These are phyloP conservation scores for Casuarina cunninghamiana DNA, from an alignment of 306 rosid genomes.

Conservation along the genomic window DNA sequence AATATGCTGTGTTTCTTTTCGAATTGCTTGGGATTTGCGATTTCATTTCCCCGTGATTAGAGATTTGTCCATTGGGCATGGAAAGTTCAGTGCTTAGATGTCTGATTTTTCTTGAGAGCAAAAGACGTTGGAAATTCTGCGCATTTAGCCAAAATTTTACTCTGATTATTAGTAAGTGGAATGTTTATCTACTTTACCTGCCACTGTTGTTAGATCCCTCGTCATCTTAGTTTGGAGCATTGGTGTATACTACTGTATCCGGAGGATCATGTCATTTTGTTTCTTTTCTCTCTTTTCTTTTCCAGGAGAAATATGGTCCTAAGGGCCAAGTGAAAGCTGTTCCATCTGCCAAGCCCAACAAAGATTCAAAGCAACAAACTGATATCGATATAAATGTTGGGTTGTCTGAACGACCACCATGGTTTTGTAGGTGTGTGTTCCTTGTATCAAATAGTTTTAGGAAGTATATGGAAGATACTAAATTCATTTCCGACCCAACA, in stretches of 20 bases:
- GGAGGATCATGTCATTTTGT: background rate
- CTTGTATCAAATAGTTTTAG: background rate
- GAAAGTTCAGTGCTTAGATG: background rate
- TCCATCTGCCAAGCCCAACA: constrained; percentile 53
- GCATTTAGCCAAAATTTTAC: background rate
- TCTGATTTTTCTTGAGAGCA: background rate
- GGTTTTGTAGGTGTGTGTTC: constrained; percentile 77
- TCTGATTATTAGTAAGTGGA: background rate
- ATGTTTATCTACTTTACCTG: background rate
- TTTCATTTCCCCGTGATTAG: background rate
- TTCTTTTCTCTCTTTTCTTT: background rate
- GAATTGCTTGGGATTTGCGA: background rate
- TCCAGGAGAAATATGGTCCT: constrained; percentile 94
- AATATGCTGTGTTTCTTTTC: background rate
- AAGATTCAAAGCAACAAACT: constrained; percentile 53
- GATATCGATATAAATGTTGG: constrained; percentile 80
- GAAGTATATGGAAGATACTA: background rate
- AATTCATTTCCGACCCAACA: background rate
- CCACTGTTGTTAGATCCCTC: background rate
- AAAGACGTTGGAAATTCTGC: background rate
- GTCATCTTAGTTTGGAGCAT: background rate
- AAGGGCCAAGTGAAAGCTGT: constrained; percentile 71
- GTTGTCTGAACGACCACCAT: constrained; percentile 84
- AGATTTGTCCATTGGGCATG: background rate
- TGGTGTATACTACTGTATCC: background rate